Base-by-base conservation (phyloP, 257 asterid genomes). In the Solanum sejunctum region DNA sequence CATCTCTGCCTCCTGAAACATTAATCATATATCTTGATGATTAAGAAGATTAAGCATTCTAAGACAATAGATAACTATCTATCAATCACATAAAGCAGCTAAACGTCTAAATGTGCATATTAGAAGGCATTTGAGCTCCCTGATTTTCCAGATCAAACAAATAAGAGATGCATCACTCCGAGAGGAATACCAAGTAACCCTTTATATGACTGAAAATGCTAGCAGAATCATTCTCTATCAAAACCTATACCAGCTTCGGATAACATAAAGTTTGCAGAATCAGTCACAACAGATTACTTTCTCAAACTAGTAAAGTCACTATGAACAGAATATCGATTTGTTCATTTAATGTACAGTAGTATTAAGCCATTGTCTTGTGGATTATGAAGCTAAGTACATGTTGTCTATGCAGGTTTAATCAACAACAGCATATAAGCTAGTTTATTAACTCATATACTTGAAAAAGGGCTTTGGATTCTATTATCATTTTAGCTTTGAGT, bases 1-100 rank as follows among this genome's bases (percentile, higher is more conserved):
- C 91, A 95, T 86, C 89, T 94, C 98, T 61, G 96, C 91, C 92
- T 93, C 97, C 95, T 91, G 86, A 70, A 84, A 18, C 18, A 85
- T 66, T 63, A 75, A 75, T 11, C 60, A 49, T 26, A 47, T 9
- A 75, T 75, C 81, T 21, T 26, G 43, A 21, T 49, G 81, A 73
- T 73, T 43, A 67, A 66, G 45, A 28, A 66, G 45, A 15, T 11
- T 21, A 21, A 21, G 23, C 15, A 47, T 51, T n/a, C 60, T 49
- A 49, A 73, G 54, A 70, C 28, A 70, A 47, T 45, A 49, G 18
- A 47, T 75, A 75, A 0, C 58, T 49, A 75, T 75, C 60, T 49
- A 21, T 21, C 5, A 75, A 47, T 21, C 5, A 75, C 15, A 21
- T 21, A 23, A 49, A 21, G 60, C 5, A 73, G 47, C 58, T 47